These are phyloP conservation scores for Ganoderma resinaceum DNA, from an alignment of 1,284 basidiomycete species.

Conservation along the genomic window DNA sequence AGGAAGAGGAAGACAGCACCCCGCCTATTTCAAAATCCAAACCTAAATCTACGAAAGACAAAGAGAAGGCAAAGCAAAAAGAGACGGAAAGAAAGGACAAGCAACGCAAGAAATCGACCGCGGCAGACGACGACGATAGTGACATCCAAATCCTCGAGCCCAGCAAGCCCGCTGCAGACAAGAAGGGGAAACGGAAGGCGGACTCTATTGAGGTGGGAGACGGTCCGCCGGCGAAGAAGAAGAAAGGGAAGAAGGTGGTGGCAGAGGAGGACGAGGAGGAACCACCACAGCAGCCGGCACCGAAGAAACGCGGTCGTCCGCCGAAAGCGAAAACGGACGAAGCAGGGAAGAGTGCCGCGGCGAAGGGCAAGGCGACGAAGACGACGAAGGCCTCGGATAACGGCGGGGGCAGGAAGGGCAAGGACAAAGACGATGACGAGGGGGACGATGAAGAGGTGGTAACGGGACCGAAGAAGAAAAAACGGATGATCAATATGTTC, in stretches of 20 bases:
- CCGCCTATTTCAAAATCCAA: slow-evolving; percentile 20
- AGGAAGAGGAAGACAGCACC: slow-evolving; percentile 18
- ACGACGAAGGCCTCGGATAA: slow-evolving; percentile 10
- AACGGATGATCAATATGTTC: slow-evolving; percentile 67
- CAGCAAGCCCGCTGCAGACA: slow-evolving; percentile 15
- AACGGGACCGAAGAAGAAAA: slow-evolving; percentile 57
- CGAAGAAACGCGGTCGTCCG: slow-evolving; percentile 23
- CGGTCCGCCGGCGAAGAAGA: slow-evolving; percentile 17
- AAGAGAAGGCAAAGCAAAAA: slow-evolving; percentile 16
- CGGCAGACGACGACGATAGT: slow-evolving; percentile 24
- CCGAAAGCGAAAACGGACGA: slow-evolving; percentile 18
- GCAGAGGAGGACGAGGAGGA: slow-evolving; percentile 14
- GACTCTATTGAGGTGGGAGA: slow-evolving; percentile 24
- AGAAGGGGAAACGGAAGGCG: slow-evolving; percentile 44
- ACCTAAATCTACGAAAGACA: slow-evolving; percentile 21
- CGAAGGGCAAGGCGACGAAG: slow-evolving; percentile 9
- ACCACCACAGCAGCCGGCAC: slow-evolving; percentile 13
- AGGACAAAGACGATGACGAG: slow-evolving; percentile 5
- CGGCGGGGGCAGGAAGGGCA: background rate
- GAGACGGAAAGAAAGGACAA: slow-evolving; percentile 36
- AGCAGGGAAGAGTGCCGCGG: background rate
- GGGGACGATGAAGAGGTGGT: slow-evolving; percentile 16
- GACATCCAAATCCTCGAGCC: slow-evolving; percentile 26
- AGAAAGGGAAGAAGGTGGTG: slow-evolving; percentile 19
- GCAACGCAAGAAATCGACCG: slow-evolving; percentile 32